Evolutionary conservation across 192 early-diverging fungal species (phyloP), one percentile per base, ranked within the genome.

Genomic region (Nowakowskiella sp.): DNA sequence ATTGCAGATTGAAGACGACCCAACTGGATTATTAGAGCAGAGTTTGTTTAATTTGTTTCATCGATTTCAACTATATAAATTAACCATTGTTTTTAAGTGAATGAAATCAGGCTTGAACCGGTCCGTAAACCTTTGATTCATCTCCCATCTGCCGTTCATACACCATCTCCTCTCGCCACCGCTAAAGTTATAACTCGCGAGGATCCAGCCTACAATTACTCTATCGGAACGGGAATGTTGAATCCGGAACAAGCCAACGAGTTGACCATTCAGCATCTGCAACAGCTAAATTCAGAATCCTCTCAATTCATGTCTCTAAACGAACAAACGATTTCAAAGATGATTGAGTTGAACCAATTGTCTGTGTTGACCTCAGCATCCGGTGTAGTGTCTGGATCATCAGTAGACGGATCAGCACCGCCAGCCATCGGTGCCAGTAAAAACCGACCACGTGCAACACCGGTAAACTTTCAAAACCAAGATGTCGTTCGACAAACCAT

Each of bases 311-410:
- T 68, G 2, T 72, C 74, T 50, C 44, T 85, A 39, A 87, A 80
- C 49, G 84, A 86, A 55, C 73, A 73, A 16, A 85, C 85, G 1
- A 85, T 86, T 23, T 81, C 84, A 8, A 77, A 78, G 51, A 73
- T 83, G 56, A 86, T 86, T 61, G 85, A 86, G 55, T 66, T 76
- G 22, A 74, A 78, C 44, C 80, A 85, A 42, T 52, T 74, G 49
- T 72, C 74, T 1, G 66, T 86, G 24, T 56, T 86, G 13, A 72
- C 66, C 9, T 13, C 13, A 13, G 36, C 13, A 39, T 13, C 13
- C 36, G 36, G 36, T 39, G 13, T 39, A 13, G 36, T 19, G 19
- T 19, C 36, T 39, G 19, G 13, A 13, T 19, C 36, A 39, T 13
- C 13, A 13, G 13, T 19, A 13, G 36, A 19, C 36, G 19, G 36